A percentile compares a stretch with the other conserved stretches of the same genome.
These are phyloP conservation scores for Pythium aristosporum DNA, from an alignment of 352 stramenopile genomes.

Conservation along the genomic window DNA sequence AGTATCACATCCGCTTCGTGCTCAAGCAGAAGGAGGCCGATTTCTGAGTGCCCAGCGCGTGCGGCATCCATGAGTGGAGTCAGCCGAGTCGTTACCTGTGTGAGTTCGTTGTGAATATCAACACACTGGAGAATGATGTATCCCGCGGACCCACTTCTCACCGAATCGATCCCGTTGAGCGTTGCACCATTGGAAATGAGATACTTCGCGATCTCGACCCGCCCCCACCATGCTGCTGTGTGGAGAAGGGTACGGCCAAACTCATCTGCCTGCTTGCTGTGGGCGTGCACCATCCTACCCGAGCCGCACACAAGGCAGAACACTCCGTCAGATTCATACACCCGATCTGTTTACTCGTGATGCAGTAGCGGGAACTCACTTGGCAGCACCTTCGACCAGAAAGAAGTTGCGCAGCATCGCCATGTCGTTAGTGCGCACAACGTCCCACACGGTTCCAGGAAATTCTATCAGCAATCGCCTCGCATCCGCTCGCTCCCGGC, in stretches of 20 bases:
- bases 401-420: slow-evolving; percentile 62
- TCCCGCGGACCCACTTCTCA: slow-evolving; percentile 4
- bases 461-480: slow-evolving; percentile 58
- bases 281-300: slow-evolving; percentile 37
- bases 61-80: slow-evolving; percentile 66
- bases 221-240: slow-evolving; percentile 52
- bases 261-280: slow-evolving; percentile 43
- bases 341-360: not conserved
- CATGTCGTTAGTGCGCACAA: slow-evolving; percentile 40
- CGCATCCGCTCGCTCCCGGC: slow-evolving; percentile 52
- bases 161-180: slow-evolving; percentile 57
- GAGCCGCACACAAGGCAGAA: not conserved
- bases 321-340: not conserved
- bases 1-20: slow-evolving; percentile 43
- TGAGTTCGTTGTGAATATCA: not conserved
- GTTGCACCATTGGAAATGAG: slow-evolving; percentile 45
- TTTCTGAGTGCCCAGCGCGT: slow-evolving; percentile 41
- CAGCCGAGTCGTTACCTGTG: slow-evolving; percentile 42
- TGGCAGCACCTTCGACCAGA: slow-evolving; percentile 50
- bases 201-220: slow-evolving; percentile 28
- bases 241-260: slow-evolving; percentile 66
- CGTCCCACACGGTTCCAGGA: slow-evolving; percentile 54
- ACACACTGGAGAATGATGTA: not conserved
- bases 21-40: slow-evolving; percentile 50
- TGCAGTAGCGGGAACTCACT: slow-evolving; percentile 8